Evolutionary conservation across 768 basidiomycete species (phyloP).

Genomic region (Pleurotus sapidus): DNA sequence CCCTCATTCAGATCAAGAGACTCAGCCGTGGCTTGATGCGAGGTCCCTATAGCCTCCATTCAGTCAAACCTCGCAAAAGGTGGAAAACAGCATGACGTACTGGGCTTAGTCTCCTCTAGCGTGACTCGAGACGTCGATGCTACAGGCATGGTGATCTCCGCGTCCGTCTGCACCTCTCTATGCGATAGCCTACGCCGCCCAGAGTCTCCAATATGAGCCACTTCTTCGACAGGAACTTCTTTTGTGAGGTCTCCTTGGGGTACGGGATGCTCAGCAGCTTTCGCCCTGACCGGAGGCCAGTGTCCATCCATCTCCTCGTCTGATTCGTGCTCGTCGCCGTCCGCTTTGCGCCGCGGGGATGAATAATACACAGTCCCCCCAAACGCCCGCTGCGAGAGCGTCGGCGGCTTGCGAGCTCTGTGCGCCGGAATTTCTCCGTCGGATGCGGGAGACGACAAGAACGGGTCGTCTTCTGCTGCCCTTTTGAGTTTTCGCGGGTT

Average conservation of each 20-base stretch:
- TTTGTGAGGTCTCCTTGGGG: no score
- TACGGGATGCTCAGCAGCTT: background rate
- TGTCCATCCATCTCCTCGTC: background rate
- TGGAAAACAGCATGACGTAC: background rate
- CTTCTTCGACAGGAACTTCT: background rate
- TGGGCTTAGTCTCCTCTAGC: background rate
- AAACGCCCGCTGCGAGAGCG: slow-evolving; percentile 3
- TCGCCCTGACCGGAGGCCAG: background rate
- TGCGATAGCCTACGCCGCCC: background rate
- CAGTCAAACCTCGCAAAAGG: background rate
- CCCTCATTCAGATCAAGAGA: slow-evolving; percentile 1
- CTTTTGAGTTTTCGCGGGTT: background rate
- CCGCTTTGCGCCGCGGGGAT: background rate
- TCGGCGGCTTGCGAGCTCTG: slow-evolving; percentile 2
- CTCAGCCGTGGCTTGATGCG: background rate
- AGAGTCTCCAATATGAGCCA: background rate
- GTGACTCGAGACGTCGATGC: background rate
- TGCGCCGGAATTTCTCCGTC: background rate
- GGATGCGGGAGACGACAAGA: background rate
- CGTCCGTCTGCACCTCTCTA: background rate
- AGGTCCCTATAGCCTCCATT: background rate
- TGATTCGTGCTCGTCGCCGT: background rate
- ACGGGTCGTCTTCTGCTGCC: background rate
- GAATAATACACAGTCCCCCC: background rate
- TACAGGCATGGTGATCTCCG: background rate